Base-by-base conservation (phyloP, 2,329 filamentous ascomycete genomes). In the Dactylellina leptospora region DNA sequence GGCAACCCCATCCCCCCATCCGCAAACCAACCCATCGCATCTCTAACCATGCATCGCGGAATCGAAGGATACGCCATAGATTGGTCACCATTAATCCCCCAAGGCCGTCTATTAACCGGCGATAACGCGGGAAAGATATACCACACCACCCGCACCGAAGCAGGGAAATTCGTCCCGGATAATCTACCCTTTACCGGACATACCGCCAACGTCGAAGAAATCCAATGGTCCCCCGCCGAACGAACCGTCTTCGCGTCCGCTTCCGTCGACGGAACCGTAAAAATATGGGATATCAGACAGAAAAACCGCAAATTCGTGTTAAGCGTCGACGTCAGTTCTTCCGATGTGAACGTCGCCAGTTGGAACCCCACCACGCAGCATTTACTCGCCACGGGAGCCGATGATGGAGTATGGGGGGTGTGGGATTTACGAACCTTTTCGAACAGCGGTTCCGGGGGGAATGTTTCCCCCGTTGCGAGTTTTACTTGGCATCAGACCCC, bases 401-500 rank as follows among this genome's bases (percentile, higher is more conserved):
- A 99, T 78, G 92, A 97, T 78, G 95, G 95, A 36, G 88, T 89
- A 58, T 97, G 93, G 92, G 92, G 86, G 0, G 93, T 97, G 22
- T 99, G 95, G 95, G 95, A 99, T 80, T 82, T 99, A 78, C 87
- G 95, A 59, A 76, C 73, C 5, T 77, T 77, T 22, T 66, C 75
- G 9, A 73, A 61, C 16, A 38, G 74, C 5, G 47, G 59, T 3
- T 60, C 62, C 6, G 69, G 69, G 13, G 64, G 64, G 11, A 76
- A 85, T 84, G 82, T 89, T 90, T 4, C 88, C 50, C 90, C 95
- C 0, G 90, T 97, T n/a, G 95, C 95, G 2, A 90, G 89, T 77
- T 99, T 97, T 82, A 85, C 88, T 78, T 97, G 96, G 84, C 93
- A 99, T 84, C 93, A 92, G 81, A 92, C 97, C 81, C 95, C 96